These are phyloP conservation scores for Talaromyces sp. DNA, from an alignment of 2,329 filamentous ascomycete species.

Conservation along the genomic window DNA sequence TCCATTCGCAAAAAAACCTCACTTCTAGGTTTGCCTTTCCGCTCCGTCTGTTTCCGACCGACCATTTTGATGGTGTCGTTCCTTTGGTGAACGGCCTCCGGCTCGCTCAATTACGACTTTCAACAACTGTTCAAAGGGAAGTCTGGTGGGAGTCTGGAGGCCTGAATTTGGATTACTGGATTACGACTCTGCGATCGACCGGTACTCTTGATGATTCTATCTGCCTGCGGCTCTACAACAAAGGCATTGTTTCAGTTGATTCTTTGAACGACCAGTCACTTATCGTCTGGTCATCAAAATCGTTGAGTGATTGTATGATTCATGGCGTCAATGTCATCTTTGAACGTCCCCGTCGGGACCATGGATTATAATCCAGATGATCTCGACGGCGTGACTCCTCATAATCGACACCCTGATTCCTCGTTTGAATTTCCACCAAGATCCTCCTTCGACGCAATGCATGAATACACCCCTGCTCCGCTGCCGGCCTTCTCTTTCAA, in stretches of 20 bases:
- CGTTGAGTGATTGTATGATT: background rate
- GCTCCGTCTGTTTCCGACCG: background rate
- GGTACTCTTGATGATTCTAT: background rate
- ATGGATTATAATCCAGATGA: slow-evolving; percentile 14
- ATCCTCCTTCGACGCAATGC: slow-evolving; percentile 2
- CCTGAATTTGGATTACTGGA: slow-evolving; percentile 2
- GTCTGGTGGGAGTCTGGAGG: slow-evolving; percentile 14
- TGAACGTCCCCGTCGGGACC: slow-evolving; percentile 7
- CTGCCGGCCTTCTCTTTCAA: slow-evolving; percentile 38
- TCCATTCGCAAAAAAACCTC: background rate
- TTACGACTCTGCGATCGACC: background rate
- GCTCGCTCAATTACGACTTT: slow-evolving; percentile 14
- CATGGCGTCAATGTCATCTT: slow-evolving; percentile 8
- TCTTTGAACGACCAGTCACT: background rate
- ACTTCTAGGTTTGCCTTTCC: background rate
- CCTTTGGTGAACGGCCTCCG: slow-evolving; percentile 13
- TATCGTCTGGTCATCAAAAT: background rate
- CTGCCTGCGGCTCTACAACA: background rate
- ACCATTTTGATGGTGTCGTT: slow-evolving; percentile 5
- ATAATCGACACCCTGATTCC: slow-evolving; percentile 2
- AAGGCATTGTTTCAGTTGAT: background rate
- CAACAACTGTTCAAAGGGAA: slow-evolving; percentile 2
- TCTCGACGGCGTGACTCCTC: background rate
- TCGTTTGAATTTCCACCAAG: slow-evolving; percentile 12
- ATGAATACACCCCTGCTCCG: slow-evolving; percentile 34